Base-by-base conservation (phyloP, 257 asterid genomes). In the Dorcoceras hygrometricum region DNA sequence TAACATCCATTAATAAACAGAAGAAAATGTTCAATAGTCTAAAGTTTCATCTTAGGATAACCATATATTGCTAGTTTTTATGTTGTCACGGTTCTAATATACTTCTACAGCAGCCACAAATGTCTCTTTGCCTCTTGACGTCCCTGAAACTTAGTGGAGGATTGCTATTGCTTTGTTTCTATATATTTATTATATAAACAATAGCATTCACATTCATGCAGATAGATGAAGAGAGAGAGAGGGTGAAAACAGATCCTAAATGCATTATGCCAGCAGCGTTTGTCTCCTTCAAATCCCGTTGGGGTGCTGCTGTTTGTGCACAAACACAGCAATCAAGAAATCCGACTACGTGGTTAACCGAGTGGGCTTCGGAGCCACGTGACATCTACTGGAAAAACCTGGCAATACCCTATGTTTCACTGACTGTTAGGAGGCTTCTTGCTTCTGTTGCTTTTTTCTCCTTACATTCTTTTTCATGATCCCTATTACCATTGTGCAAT, bases 281-380 rank as follows among this genome's bases (percentile, higher is more conserved):
- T 80, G 98, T 91, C 76, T 91, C 98, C 60, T 91, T 91, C 74
- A 87, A 64, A 82, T 85, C 94, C 63, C 83, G 98, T 68, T 91
- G 98, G 96, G 96, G 84, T 56, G 96, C 98, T 64, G 96, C 95
- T 66, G 96, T 89, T 74, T 85, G 94, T 72, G 98, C 98, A 26
- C 98, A 91, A 79, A 91, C 98, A 57, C 89, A 84, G 64, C 96
- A 87, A 77, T 78, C 95, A 20, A 81, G 91, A 82, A 85, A 91
- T 62, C 98, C 98, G 1, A 91, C 98, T 23, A 16, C 79, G 73
- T 91, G 98, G 98, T 73, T 91, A 67, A 91, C 98, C 18, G 96
- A 85, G 67, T 91, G 97, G 97, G 96, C 96, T 50, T 66, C 97
- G 25, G 97, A 91, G 78, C 97, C 97, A 23, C 91, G 95, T 32